Conservation (phyloP, 495 filamentous ascomycete species). For the Podospora anserina region DNA sequence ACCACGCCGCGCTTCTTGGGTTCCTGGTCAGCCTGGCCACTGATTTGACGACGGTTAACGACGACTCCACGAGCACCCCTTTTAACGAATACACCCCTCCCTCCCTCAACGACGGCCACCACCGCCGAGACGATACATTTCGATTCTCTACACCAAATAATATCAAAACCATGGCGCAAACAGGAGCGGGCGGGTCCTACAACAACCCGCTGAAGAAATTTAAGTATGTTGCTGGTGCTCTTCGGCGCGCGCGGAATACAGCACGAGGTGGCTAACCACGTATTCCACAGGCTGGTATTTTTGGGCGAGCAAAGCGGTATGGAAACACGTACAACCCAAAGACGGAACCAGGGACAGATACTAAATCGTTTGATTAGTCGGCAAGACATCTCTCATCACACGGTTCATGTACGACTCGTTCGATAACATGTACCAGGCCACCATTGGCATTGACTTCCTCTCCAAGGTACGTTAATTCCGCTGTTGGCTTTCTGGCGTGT, state of each 20-base stretch:
- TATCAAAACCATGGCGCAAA: conserved; percentile 43
- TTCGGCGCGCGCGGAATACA: neutral
- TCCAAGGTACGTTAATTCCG: conserved; percentile 67
- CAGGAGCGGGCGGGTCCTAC: conserved; percentile 74
- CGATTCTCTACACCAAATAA: conserved; percentile 1
- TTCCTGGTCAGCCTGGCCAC: neutral
- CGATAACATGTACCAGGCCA: conserved; percentile 99
- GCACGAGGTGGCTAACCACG: neutral
- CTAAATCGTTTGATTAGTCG: conserved; percentile 58
- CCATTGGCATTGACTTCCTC: conserved; percentile 98
- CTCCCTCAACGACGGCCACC: neutral
- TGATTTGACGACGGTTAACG: neutral
- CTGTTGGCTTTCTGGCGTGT: conserved; percentile 8
- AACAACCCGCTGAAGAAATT: conserved; percentile 99
- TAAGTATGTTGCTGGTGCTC: conserved; percentile 60
- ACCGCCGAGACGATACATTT: neutral
- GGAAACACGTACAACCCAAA: conserved; percentile 20
- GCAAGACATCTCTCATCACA: conserved; percentile 97
- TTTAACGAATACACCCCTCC: conserved; percentile 4
- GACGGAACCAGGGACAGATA: conserved; percentile 7
- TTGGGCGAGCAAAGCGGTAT: conserved; percentile 97
- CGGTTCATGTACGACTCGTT: conserved; percentile 99
- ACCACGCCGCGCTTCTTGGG: conserved; percentile 6
- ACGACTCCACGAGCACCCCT: conserved; percentile 5
- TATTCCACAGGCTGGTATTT: conserved; percentile 73